Percentiles rank a stretch among this genome's conserved stretches.
Evolutionary conservation across 176 grass and related monocot species (phyloP).

Genomic region (Pontederia crassipes): DNA sequence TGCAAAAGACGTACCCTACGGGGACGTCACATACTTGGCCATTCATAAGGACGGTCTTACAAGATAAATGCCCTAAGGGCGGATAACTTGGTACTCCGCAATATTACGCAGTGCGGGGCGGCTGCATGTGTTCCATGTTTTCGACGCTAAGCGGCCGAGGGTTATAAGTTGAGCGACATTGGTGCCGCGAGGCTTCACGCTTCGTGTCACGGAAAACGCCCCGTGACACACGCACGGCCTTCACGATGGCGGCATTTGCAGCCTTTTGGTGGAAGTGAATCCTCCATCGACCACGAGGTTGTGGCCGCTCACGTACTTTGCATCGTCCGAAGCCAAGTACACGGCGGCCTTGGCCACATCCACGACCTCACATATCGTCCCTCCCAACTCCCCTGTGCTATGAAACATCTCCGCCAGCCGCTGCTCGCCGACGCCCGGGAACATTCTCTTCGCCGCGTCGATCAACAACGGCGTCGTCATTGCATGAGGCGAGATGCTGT

Average conservation of each 20-base stretch:
- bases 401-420: conserved; percentile 5
- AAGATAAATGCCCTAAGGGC: too few species aligned
- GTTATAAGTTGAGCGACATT: too few species aligned
- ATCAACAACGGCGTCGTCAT: conserved; percentile 32
- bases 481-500: conserved; percentile 44
- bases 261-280: conserved; percentile 21
- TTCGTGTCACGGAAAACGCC: too few species aligned
- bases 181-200: too few species aligned
- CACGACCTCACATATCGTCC: conserved; percentile 22
- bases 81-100: too few species aligned
- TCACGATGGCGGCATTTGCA: not conserved
- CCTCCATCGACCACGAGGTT: conserved; percentile 63
- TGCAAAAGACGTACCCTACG: too few species aligned
- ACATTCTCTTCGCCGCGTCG: not conserved
- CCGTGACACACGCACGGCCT: too few species aligned
- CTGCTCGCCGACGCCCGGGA: not conserved
- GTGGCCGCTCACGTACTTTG: conserved; percentile 42
- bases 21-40: too few species aligned
- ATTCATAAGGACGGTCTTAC: too few species aligned
- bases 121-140: too few species aligned
- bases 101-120: too few species aligned
- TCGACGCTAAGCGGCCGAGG: too few species aligned
- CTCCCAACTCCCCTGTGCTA: conserved; percentile 27
- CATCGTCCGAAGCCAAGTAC: conserved; percentile 54
- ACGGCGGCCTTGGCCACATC: conserved; percentile 41